Base-by-base conservation (phyloP, 306 rosid genomes). In the Sechiopsis laciniata region DNA sequence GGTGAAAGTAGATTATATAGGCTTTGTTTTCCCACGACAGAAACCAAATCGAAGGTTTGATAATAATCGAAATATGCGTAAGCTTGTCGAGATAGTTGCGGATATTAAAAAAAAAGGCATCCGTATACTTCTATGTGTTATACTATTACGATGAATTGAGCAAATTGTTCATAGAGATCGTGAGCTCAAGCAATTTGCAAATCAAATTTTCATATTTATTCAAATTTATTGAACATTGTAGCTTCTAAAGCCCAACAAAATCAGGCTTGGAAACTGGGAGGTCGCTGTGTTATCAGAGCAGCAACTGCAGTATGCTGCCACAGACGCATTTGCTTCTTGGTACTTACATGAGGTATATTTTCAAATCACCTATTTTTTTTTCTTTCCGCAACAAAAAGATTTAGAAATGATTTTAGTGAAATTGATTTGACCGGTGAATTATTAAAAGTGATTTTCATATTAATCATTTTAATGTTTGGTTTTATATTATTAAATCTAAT, bases 271-370 rank as follows among this genome's bases (percentile, higher is more conserved):
- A 75, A 94, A 94, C 80, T 94, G 98, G 96, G 97, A 90, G 80
- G 76, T 84, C 73, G 62, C 75, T 60, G 64, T 72, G 78, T 77
- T 94, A 56, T 89, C 98, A 37, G 72, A 82, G 78, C 82, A 71
- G 55, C 97, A 94, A 82, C 78, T 89, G 79, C 78, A 84, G 35
- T 94, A 94, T 84, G 98, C 97, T 57, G 97, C 98, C 54, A 91
- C 88, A 0, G 98, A 94, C 81, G 97, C 96, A 66, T 90, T 82
- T 76, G 87, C 87, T 73, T 90, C 97, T 74, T 87, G 96, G 99
- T 79, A 75, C 85, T 88, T 94, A 21, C 83, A 87, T 68, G 83
- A 90, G 96, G 98, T 94, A 74, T 22, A 73, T 22, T 73, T 12
- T n/a, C 62, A 66, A 42, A 20, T 67, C 10, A 12, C 2, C 35